Percentiles rank a stretch among this genome's conserved stretches.
Conservation (phyloP, 352 stramenopile genomes). For the Phytophthora palmivora region DNA sequence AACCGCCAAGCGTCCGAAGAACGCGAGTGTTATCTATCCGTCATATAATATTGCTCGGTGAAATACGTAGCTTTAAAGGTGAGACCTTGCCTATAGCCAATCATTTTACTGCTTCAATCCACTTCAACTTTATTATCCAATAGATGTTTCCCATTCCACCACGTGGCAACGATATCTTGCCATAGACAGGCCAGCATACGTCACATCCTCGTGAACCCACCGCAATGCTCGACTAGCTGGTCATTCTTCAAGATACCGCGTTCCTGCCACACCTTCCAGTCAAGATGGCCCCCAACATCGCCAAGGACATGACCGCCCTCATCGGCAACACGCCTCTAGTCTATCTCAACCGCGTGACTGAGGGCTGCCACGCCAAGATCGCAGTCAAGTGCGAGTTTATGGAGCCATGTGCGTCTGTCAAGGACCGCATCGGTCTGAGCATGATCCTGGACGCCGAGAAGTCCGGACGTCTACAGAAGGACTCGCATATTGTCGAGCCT, state of each 20-base stretch:
- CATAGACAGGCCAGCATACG: neutral
- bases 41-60: no score
- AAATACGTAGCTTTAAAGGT: no score
- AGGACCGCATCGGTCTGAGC: constrained; percentile 87
- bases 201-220: constrained; percentile 1
- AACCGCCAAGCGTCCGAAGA: no score
- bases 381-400: constrained; percentile 92
- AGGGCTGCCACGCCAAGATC: constrained; percentile 84
- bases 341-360: constrained; percentile 89
- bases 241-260: constrained; percentile 31
- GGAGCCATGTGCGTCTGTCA: constrained; percentile 88
- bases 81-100: constrained; percentile 11
- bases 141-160: neutral
- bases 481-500: constrained; percentile 93
- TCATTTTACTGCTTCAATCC: neutral
- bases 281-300: constrained; percentile 73
- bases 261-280: constrained; percentile 5
- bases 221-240: neutral
- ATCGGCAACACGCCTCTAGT: constrained; percentile 96
- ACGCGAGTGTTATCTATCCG: no score
- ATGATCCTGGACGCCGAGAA: constrained; percentile 87
- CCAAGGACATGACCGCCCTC: constrained; percentile 93
- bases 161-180: neutral
- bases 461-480: constrained; percentile 69
- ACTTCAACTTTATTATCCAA: constrained; percentile 17